A percentile compares a stretch with the other conserved stretches of the same genome.
Evolutionary conservation across 2,329 filamentous ascomycete species (phyloP).

Genomic region (Xylariaceae sp.): DNA sequence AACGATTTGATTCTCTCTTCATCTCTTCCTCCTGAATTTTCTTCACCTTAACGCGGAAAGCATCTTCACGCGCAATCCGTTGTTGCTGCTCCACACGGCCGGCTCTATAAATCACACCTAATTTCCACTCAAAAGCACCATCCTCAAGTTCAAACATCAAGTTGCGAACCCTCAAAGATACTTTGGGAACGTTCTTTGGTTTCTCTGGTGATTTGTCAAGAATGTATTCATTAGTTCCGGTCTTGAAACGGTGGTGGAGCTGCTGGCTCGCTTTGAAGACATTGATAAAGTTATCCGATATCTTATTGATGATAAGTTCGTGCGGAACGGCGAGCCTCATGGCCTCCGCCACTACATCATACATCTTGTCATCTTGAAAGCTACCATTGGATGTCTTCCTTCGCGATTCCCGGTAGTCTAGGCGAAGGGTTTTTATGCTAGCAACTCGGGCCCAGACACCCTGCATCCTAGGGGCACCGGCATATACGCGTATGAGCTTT

Average conservation of each 20-base stretch:
- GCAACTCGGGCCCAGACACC: conserved; percentile 85
- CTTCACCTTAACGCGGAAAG: conserved; percentile 85
- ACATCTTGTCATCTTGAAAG: conserved; percentile 74
- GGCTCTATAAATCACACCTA: conserved; percentile 90
- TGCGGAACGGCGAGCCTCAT: conserved; percentile 89
- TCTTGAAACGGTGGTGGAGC: conserved; percentile 90
- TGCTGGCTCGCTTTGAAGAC: conserved; percentile 86
- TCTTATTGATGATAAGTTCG: conserved; percentile 84
- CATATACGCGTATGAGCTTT: conserved; percentile 82
- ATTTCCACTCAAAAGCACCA: conserved; percentile 95
- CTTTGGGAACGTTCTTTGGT: conserved; percentile 84
- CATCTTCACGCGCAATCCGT: conserved; percentile 85
- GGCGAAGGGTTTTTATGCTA: conserved; percentile 78
- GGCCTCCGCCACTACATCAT: conserved; percentile 85
- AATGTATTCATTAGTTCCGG: conserved; percentile 86
- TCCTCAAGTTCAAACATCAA: conserved; percentile 94
- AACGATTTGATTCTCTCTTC: conserved; percentile 57
- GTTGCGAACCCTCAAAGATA: conserved; percentile 81
- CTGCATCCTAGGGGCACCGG: conserved; percentile 82
- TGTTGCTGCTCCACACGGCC: conserved; percentile 90
- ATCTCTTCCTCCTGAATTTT: conserved; percentile 77
- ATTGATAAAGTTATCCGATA: conserved; percentile 94
- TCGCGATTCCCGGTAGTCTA: conserved; percentile 80
- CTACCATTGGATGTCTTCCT: conserved; percentile 66
- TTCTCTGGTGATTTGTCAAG: conserved; percentile 83